Base-by-base conservation (phyloP, 2,329 filamentous ascomycete species). In the Bipolaris victoriae region DNA sequence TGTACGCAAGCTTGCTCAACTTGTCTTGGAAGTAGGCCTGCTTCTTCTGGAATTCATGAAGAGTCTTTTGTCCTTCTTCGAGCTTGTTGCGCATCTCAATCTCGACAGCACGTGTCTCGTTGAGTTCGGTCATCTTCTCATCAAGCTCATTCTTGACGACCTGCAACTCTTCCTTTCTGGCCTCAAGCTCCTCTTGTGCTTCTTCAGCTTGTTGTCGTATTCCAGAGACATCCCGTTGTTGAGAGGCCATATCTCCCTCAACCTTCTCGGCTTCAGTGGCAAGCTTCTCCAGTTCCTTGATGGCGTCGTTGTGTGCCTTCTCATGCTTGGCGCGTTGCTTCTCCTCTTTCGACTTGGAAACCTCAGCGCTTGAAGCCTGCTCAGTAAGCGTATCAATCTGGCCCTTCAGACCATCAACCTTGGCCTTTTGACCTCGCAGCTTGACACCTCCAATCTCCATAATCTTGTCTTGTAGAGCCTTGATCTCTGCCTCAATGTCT, bases 31-130 rank as follows among this genome's bases (percentile, higher is more conserved):
- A 98, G 79, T 97, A 91, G 36, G 83, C 84, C 39, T 90, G 84
- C 58, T 90, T 88, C 77, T 91, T 93, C 75, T 96, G 88, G 76
- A 96, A 97, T 71, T 98, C 94, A 0, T 80, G 78, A 13, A 98
- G 84, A 9, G 89, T 86, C 79, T 99, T 99, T 65, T 97, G 90
- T 75, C 94, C 95, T 73, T 98, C 94, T 72, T 98, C 95, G 1
- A 99, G 88, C 79, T 96, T 96, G 78, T 98, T 98, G 62, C 91
- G 90, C 92, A 98, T 97, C 77, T 99, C 95, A 60, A 99, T 97
- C 76, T 99, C 95, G 3, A 89, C 82, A 0, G 92, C 93, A 9
- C 94, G 87, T 0, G 90, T 96, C 71, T 92, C 90, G 71, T 98
- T 97, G 55, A 98, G 83, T 73, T 96, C 92, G 0, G 88, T 80